Evolutionary conservation across 768 basidiomycete species (phyloP), one percentile per base, ranked within the genome.

Genomic region (Boletus vinaceobasis): DNA sequence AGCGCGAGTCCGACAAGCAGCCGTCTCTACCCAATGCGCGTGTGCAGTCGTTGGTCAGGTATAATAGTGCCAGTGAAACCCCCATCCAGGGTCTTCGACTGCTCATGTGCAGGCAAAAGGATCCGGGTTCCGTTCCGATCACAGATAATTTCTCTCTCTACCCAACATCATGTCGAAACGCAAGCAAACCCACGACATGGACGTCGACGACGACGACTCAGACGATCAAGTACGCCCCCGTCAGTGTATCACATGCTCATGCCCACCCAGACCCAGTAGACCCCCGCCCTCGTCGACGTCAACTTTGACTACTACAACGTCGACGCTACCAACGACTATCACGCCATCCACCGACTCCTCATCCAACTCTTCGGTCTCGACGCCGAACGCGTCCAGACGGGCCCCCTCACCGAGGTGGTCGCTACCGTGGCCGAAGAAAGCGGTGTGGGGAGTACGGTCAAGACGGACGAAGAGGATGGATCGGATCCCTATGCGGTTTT

Each of bases 271-370:
- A 29, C 49, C 39, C 21, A 50, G 54, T 44, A 71, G 63, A 56
- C 53, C 0, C 50, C 58, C 13, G 57, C 53, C 9, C 31, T 64
- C 17, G 59, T 66, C 23, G 67, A 71, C 48, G 70, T 71, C 47
- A 57, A 71, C 21, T 98, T 98, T 65, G 93, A 97, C 60, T 98
- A 97, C 69, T 95, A 91, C 78, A 87, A 91, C 69, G 85, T 91
- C 7, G 87, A 90, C 60, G 83, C 89, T 3, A 79, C 69, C 26
- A 73, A 90, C 62, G 95, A 98, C 74, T 97, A 88, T 67, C 85
- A 89, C 58, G 92, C 94, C 2, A 76, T 96, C 65, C 89, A 90
- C 52, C 81, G 89, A 0, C 78, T 92, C 2, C 69, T 88, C 14
- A 65, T 66, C 0, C 89, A 91, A 69, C 83, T 90, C 27, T 85